These are phyloP conservation scores for Brassica hybrid DNA, from an alignment of 441 rosid species.

Conservation along the genomic window DNA sequence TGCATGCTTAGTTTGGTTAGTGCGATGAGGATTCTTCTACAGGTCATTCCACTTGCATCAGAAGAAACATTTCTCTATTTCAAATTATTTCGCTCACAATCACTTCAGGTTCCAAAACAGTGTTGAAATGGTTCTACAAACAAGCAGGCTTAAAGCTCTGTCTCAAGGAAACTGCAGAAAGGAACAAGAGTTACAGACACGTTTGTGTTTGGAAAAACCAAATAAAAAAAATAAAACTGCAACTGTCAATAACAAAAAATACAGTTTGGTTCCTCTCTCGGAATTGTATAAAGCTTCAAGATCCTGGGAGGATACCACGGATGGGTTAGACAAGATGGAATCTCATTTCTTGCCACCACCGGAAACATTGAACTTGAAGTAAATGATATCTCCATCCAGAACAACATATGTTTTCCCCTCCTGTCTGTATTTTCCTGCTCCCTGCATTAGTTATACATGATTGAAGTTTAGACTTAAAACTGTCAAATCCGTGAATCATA, in stretches of 20 bases:
- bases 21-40: background rate
- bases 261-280: slow-evolving; percentile 34
- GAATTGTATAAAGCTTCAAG: slow-evolving; percentile 26
- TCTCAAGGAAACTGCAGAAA: slow-evolving; percentile 22
- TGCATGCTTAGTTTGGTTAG: background rate
- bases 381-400: slow-evolving; percentile 91
- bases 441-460: slow-evolving; percentile 51
- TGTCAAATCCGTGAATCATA: background rate
- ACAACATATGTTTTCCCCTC: no score
- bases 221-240: slow-evolving; percentile 21
- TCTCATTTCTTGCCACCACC: slow-evolving; percentile 96
- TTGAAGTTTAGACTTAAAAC: background rate
- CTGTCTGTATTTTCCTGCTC: no score
- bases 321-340: background rate
- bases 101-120: background rate
- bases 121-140: slow-evolving; percentile 19
- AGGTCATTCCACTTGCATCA: no score
- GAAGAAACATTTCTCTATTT: no score
- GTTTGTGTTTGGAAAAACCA: slow-evolving; percentile 18
- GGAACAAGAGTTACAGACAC: slow-evolving; percentile 23
- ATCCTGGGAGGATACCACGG: slow-evolving; percentile 10
- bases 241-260: slow-evolving; percentile 25
- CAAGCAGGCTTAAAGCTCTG: slow-evolving; percentile 25
- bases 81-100: no score
- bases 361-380: slow-evolving; percentile 96